A percentile compares a stretch with the other conserved stretches of the same genome.
phyloP scores from a whole-genome alignment of 2,329 filamentous ascomycete genomes.

The Epicoccum sorghinum region DNA sequence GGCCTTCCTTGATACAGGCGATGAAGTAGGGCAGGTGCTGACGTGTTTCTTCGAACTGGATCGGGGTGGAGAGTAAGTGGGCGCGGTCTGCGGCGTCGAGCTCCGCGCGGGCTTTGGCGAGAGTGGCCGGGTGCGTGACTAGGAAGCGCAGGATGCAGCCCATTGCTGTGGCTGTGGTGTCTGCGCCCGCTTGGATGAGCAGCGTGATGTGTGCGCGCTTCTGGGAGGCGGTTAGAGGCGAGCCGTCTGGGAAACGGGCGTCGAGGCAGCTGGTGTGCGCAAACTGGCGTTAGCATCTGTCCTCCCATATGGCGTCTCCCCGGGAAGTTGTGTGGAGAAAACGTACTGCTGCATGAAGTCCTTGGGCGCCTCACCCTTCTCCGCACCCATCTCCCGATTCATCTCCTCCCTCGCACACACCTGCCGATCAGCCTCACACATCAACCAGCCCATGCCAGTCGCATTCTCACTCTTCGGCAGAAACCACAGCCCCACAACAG shows the following conservation, averaged over 20 bases:
- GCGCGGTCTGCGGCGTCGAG: conserved; percentile 29
- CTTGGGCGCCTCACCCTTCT: conserved; percentile 24
- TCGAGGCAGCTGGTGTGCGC: conserved; percentile 36
- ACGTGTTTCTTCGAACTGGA: conserved; percentile 41
- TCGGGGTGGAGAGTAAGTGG: conserved; percentile 28
- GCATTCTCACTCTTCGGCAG: conserved; percentile 38
- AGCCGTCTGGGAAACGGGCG: conserved; percentile 37
- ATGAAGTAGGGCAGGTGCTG: conserved; percentile 54
- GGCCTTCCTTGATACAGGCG: conserved; percentile 58
- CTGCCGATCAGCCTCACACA: conserved; percentile 45
- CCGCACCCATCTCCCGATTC: conserved; percentile 24
- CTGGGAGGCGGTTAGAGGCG: conserved; percentile 37
- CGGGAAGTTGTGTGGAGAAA: background rate
- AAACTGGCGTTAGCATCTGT: conserved; percentile 6
- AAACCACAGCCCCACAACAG: conserved; percentile 33
- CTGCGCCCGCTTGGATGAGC: conserved; percentile 48
- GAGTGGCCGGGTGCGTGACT: conserved; percentile 19
- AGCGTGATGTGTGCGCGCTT: conserved; percentile 48
- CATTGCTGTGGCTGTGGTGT: conserved; percentile 45
- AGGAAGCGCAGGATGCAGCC: conserved; percentile 42
- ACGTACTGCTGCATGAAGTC: conserved; percentile 40
- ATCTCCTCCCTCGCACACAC: conserved; percentile 37
- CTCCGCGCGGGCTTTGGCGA: conserved; percentile 29
- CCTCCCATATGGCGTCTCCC: too few species aligned
- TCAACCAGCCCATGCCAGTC: conserved; percentile 47